Conservation (phyloP, 768 basidiomycete species). For the Hemileccinum rubropunctum region DNA sequence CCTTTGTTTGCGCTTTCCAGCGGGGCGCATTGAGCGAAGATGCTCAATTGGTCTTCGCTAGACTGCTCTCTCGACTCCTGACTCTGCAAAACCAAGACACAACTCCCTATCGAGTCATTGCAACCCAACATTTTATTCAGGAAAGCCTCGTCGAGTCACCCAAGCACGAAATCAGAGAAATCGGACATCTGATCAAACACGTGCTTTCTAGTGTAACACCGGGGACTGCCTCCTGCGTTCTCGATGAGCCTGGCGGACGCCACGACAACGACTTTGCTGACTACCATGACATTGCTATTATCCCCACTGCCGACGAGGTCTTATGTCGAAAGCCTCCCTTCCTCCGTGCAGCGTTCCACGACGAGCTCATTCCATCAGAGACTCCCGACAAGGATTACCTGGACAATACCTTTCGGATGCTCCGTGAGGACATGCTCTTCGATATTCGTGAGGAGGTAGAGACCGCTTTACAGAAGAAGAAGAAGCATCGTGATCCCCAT, state of each 20-base stretch:
- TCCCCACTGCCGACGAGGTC: slow-evolving; percentile 63
- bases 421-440: slow-evolving; percentile 62
- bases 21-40: slow-evolving; percentile 29
- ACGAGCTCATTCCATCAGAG: slow-evolving; percentile 17
- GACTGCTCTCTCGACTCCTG: slow-evolving; percentile 48
- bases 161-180: slow-evolving; percentile 24
- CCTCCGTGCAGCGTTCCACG: slow-evolving; percentile 38
- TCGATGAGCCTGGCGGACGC: slow-evolving; percentile 52
- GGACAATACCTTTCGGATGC: slow-evolving; percentile 63
- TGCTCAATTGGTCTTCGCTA: slow-evolving; percentile 42
- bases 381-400: slow-evolving; percentile 43
- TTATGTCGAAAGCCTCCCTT: slow-evolving; percentile 45
- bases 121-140: slow-evolving; percentile 28
- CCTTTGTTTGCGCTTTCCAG: slow-evolving; percentile 34
- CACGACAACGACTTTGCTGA: slow-evolving; percentile 67
- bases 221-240: slow-evolving; percentile 12
- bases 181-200: slow-evolving; percentile 42
- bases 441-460: slow-evolving; percentile 55
- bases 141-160: slow-evolving; percentile 22
- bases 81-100: slow-evolving; percentile 33
- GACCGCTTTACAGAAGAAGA: slow-evolving; percentile 36
- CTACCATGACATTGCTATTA: slow-evolving; percentile 54
- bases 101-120: slow-evolving; percentile 37
- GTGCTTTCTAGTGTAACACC: slow-evolving; percentile 26
- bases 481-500: slow-evolving; percentile 33